phyloP scores from a whole-genome alignment of 1,139 yeast genomes.

The Suhomyces kunorum region DNA sequence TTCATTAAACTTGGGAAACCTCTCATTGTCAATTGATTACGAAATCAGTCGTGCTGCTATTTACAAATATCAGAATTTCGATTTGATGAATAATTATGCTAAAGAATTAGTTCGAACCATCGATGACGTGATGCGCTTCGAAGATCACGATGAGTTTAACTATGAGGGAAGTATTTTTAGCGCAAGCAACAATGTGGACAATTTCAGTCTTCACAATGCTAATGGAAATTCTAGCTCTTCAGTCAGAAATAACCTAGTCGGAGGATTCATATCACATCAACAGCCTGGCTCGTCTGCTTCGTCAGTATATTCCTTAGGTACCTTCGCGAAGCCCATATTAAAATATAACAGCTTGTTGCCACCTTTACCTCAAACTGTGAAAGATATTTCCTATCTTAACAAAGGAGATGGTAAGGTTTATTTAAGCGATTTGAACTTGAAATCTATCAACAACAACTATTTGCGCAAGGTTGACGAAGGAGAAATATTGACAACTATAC shows the following conservation, averaged over 20 bases:
- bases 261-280: slow-evolving; percentile 11
- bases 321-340: slow-evolving; percentile 32
- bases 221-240: slow-evolving; percentile 6
- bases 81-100: slow-evolving; percentile 41
- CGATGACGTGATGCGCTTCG: slow-evolving; percentile 25
- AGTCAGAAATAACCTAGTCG: slow-evolving; percentile 6
- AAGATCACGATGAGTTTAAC: slow-evolving; percentile 15
- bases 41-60: slow-evolving; percentile 38
- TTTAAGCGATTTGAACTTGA: slow-evolving; percentile 45
- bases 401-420: slow-evolving; percentile 44
- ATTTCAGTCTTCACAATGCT: slow-evolving; percentile 1
- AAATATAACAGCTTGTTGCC: slow-evolving; percentile 43
- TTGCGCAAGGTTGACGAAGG: slow-evolving; percentile 36
- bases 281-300: slow-evolving; percentile 30
- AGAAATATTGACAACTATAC: slow-evolving; percentile 38
- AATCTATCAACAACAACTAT: slow-evolving; percentile 38
- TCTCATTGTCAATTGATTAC: slow-evolving; percentile 62
- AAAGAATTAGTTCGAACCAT: slow-evolving; percentile 29
- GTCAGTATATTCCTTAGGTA: slow-evolving; percentile 32
- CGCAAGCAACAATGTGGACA: slow-evolving; percentile 6
- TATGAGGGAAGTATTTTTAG: slow-evolving; percentile 10
- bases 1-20: slow-evolving; percentile 51
- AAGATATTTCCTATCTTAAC: slow-evolving; percentile 29
- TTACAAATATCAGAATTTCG: slow-evolving; percentile 42
- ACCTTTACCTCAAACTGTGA: slow-evolving; percentile 34